A percentile compares a stretch with the other conserved stretches of the same genome.
These are phyloP conservation scores for Nicotiana benthamiana DNA, from an alignment of 257 asterid species.

Conservation along the genomic window DNA sequence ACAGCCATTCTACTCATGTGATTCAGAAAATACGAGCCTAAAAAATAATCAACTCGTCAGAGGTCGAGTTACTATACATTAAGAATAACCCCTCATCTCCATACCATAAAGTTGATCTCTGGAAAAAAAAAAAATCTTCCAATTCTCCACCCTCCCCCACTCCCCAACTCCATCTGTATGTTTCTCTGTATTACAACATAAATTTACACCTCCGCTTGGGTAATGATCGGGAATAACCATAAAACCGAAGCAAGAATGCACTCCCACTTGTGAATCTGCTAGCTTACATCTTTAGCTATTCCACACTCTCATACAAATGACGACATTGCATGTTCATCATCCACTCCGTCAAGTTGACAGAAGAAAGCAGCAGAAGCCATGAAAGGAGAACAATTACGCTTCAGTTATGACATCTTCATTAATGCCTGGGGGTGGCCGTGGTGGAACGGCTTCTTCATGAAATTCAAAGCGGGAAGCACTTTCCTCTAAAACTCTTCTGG, in stretches of 20 bases:
- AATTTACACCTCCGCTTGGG: conserved; percentile 95
- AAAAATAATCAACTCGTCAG: conserved; percentile 16
- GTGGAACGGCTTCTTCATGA: conserved; percentile 68
- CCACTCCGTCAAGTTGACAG: conserved; percentile 18
- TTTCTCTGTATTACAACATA: conserved; percentile 16
- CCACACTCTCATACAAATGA: conserved; percentile 12
- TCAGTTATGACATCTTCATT: conserved; percentile 39
- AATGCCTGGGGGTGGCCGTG: conserved; percentile 65
- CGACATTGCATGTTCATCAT: not conserved
- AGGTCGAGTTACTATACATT: conserved; percentile 31
- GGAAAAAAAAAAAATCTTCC: conserved; percentile 13
- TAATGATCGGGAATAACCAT: conserved; percentile 90
- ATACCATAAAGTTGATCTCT: conserved; percentile 15
- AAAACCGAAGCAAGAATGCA: conserved; percentile 25
- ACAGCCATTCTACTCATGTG: not conserved
- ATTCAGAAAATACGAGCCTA: conserved; percentile 3
- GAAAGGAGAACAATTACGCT: conserved; percentile 41
- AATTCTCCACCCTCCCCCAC: conserved; percentile 12
- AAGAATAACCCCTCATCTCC: conserved; percentile 14
- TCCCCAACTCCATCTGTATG: conserved; percentile 1
- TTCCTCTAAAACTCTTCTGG: conserved; percentile 44
- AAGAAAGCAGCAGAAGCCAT: conserved; percentile 54
- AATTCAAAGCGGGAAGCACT: conserved; percentile 1
- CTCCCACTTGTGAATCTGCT: conserved; percentile 28
- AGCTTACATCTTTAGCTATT: conserved; percentile 50